A percentile compares a stretch with the other conserved stretches of the same genome.
Evolutionary conservation across 768 basidiomycete genomes (phyloP).

Genomic region (Plicaturopsis crispa): DNA sequence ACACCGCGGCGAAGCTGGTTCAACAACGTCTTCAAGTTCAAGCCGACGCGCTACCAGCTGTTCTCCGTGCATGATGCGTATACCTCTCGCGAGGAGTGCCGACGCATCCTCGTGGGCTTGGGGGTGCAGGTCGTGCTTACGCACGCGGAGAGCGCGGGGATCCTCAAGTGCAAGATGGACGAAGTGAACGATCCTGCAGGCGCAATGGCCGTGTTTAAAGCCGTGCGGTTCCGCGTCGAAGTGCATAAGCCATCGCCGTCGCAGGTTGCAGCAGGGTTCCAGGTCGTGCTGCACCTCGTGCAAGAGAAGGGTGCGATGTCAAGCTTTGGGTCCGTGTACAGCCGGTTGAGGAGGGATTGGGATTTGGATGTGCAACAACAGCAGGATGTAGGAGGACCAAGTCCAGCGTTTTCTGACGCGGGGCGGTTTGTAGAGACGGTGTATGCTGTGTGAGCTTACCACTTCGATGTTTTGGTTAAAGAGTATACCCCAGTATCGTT

Average conservation of each 20-base stretch:
- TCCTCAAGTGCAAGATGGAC: conserved; percentile 73
- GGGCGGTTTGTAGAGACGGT: conserved; percentile 25
- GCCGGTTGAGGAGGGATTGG: conserved; percentile 64
- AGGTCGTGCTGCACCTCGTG: conserved; percentile 55
- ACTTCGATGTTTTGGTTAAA: too few relatives aligned
- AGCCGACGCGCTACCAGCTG: conserved; percentile 52
- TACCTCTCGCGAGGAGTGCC: conserved; percentile 68
- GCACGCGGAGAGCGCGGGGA: conserved; percentile 51
- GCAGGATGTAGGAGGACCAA: conserved; percentile 12
- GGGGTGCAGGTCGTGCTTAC: conserved; percentile 63
- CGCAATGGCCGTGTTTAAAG: conserved; percentile 49
- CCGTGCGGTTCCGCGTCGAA: conserved; percentile 80
- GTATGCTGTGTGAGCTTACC: conserved; percentile 18
- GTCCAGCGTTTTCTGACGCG: conserved; percentile 21
- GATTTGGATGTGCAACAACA: conserved; percentile 37
- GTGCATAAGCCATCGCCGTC: conserved; percentile 36
- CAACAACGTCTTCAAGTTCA: conserved; percentile 82
- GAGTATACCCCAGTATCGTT: too few relatives aligned
- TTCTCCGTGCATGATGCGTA: conserved; percentile 51
- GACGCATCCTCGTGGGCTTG: conserved; percentile 61
- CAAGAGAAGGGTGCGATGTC: conserved; percentile 87
- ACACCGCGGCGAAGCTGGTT: conserved; percentile 69
- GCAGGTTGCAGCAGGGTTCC: conserved; percentile 38
- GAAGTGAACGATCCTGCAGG: conserved; percentile 54
- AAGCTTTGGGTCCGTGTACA: conserved; percentile 70